Percentiles rank a stretch among this genome's conserved stretches.
Conservation (phyloP, 768 basidiomycete genomes). For the Pleurotus giganteus region DNA sequence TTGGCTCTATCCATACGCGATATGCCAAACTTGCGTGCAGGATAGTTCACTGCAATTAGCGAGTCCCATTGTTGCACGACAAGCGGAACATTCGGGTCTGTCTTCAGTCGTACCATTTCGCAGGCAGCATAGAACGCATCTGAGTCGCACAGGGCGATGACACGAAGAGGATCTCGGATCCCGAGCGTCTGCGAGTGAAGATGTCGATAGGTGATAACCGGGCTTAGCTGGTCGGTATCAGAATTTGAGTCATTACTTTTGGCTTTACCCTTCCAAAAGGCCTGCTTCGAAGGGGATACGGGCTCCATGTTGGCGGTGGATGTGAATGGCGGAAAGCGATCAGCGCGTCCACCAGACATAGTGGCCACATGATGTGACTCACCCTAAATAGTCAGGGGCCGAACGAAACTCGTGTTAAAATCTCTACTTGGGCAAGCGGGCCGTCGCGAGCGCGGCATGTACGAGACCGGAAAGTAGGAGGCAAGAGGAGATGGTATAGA, state of each 20-base stretch:
- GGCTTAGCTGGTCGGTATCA: conserved; percentile 61
- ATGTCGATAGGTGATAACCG: conserved; percentile 77
- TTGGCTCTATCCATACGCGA: conserved; percentile 84
- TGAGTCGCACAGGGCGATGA: conserved; percentile 88
- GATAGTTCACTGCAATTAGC: conserved; percentile 94
- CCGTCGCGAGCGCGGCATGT: no score
- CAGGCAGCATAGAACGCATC: conserved; percentile 86
- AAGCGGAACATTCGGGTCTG: conserved; percentile 60
- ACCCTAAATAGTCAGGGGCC: no score
- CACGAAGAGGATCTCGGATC: conserved; percentile 73
- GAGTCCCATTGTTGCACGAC: conserved; percentile 88
- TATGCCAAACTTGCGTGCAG: conserved; percentile 90
- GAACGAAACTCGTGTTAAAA: no score
- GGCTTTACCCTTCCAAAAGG: conserved; percentile 1
- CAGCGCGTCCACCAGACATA: no score
- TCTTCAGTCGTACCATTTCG: conserved; percentile 77
- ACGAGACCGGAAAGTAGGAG: no score
- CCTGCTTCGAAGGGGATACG: background rate
- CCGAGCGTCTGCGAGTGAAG: conserved; percentile 66
- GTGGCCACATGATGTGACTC: no score
- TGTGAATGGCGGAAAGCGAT: background rate
- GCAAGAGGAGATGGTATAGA: no score
- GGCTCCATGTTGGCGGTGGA: background rate
- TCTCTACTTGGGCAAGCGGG: no score
- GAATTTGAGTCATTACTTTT: background rate